Conservation (phyloP, 1,284 basidiomycete genomes). For the Neolentinus lepideus region DNA sequence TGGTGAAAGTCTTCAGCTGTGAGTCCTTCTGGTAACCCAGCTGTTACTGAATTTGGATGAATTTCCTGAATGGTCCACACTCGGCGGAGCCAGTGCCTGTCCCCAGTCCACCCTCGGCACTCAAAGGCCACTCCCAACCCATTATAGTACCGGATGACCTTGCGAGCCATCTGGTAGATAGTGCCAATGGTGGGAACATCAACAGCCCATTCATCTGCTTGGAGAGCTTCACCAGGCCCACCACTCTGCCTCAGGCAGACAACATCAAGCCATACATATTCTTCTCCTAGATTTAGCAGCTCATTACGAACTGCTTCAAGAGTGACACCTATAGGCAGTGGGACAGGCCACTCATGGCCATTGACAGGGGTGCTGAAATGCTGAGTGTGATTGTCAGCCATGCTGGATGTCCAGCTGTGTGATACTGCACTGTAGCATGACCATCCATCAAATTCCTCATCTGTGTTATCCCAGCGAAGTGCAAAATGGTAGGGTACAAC, state of each 20-base stretch:
- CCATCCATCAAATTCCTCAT: slow-evolving; percentile 1
- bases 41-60: not conserved
- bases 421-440: slow-evolving; percentile 6
- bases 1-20: not conserved
- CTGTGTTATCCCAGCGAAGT: not conserved
- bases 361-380: slow-evolving; percentile 6
- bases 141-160: not conserved
- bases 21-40: not conserved
- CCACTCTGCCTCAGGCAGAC: slow-evolving; percentile 5
- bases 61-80: not conserved
- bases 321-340: slow-evolving; percentile 1
- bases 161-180: not conserved
- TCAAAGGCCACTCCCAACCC: not conserved
- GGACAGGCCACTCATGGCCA: slow-evolving; percentile 5
- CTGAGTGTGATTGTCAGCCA: not conserved
- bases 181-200: slow-evolving; percentile 8
- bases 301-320: slow-evolving; percentile 7
- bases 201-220: slow-evolving; percentile 5
- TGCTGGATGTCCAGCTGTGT: slow-evolving; percentile 2
- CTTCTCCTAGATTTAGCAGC: slow-evolving; percentile 6
- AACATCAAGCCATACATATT: slow-evolving; percentile 7
- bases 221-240: not conserved
- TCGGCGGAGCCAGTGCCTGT: not conserved
- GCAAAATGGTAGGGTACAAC: not conserved
- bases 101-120: not conserved